Conservation (phyloP, 129 eudicot genomes). For the Arctium minus region DNA sequence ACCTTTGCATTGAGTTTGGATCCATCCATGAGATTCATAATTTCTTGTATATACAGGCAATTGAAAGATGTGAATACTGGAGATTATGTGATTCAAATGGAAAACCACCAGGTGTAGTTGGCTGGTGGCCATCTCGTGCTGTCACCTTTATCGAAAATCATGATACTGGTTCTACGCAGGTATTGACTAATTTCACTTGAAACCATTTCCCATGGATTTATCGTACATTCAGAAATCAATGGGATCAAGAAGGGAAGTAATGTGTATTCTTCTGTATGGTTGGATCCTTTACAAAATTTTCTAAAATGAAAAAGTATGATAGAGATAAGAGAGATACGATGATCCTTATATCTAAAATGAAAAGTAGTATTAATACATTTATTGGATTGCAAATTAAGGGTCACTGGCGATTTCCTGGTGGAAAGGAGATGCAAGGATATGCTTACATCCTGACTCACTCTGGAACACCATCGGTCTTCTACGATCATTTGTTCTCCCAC, state of each 20-base stretch:
- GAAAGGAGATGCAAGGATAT: conserved; percentile 99
- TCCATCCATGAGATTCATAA: neutral
- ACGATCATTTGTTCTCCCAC: conserved; percentile 80
- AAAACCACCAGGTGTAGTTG: conserved; percentile 95
- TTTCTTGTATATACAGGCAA: conserved; percentile 45
- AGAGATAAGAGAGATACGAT: too few species aligned
- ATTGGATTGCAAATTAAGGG: conserved; percentile 46
- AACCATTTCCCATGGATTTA: too few species aligned
- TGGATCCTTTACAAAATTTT: too few species aligned
- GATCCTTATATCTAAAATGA: too few species aligned
- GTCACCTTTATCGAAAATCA: conserved; percentile 99
- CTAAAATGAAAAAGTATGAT: too few species aligned
- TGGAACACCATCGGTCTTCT: conserved; percentile 94
- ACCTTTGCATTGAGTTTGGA: neutral
- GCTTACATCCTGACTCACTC: conserved; percentile 97
- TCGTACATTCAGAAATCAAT: too few species aligned
- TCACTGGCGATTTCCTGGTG: conserved; percentile 99
- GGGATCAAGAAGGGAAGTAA: too few species aligned
- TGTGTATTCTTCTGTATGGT: too few species aligned
- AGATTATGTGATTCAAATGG: conserved; percentile 83
- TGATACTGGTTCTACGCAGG: conserved; percentile 99
- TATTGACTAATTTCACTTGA: conserved; percentile 8
- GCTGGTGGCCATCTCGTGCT: conserved; percentile 99
- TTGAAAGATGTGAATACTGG: conserved; percentile 96
- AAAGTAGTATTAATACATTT: neutral